These are phyloP conservation scores for Eucalyptus regnans DNA, from an alignment of 345 rosid species.

Conservation along the genomic window DNA sequence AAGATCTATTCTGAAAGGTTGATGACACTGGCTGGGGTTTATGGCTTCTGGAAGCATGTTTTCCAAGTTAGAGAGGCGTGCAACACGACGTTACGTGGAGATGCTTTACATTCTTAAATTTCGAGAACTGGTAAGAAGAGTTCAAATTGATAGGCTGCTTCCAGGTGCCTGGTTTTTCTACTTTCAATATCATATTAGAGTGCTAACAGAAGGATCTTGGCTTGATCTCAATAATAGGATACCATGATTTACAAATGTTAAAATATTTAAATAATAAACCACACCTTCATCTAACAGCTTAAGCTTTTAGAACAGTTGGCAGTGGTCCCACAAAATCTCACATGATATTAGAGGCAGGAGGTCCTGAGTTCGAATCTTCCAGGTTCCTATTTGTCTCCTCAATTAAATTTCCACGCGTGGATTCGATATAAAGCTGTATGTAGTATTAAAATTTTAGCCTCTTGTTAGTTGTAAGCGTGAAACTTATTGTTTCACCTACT, in stretches of 20 bases:
- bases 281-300: no score
- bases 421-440: not conserved
- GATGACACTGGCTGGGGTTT: constrained; percentile 88
- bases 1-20: constrained; percentile 84
- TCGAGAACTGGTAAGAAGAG: constrained; percentile 61
- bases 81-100: constrained; percentile 83
- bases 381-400: no score
- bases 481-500: not conserved
- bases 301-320: no score
- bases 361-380: no score
- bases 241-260: not conserved
- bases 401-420: not conserved
- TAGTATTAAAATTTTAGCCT: not conserved
- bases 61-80: constrained; percentile 83
- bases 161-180: not conserved
- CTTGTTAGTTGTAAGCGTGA: not conserved
- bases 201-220: not conserved
- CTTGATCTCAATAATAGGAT: not conserved
- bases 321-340: no score
- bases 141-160: not conserved
- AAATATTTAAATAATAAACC: no score
- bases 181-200: not conserved
- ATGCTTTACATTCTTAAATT: constrained; percentile 96
- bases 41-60: constrained; percentile 87
- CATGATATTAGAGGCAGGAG: no score